These are phyloP conservation scores for Colletotrichum sp. DNA, from an alignment of 2,329 filamentous ascomycete genomes.

Conservation along the genomic window DNA sequence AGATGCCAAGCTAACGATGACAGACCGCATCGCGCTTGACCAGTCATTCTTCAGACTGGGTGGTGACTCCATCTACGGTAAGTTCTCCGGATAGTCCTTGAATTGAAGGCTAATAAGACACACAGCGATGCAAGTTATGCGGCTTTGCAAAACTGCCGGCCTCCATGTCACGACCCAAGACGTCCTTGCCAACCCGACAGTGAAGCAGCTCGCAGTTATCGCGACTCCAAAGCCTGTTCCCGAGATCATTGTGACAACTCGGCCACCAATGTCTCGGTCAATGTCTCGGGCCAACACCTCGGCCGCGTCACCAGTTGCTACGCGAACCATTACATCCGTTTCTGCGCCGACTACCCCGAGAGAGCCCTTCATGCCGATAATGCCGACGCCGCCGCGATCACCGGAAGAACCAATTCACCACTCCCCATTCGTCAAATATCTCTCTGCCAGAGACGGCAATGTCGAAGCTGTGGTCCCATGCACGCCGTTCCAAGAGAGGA, in stretches of 20 bases:
- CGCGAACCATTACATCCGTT: neutral
- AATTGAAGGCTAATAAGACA: neutral
- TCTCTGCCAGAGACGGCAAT: neutral
- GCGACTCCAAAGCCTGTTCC: neutral
- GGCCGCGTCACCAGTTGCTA: neutral
- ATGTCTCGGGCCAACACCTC: neutral
- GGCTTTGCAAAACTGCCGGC: conserved; percentile 61
- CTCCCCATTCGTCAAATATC: neutral
- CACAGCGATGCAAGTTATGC: conserved; percentile 43
- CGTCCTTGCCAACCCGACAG: neutral
- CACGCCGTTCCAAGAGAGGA: conserved; percentile 58
- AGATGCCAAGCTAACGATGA: neutral
- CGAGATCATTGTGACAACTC: neutral
- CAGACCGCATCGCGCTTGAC: conserved; percentile 48
- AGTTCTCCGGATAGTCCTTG: neutral
- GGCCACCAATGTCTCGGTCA: neutral
- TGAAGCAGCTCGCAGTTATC: neutral
- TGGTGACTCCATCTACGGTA: conserved; percentile 46
- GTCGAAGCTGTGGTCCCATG: conserved; percentile 45
- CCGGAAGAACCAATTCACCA: neutral
- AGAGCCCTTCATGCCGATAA: neutral
- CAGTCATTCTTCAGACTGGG: conserved; percentile 66
- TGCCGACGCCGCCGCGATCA: neutral
- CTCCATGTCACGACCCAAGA: conserved; percentile 46
- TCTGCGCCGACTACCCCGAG: neutral